A percentile compares a stretch with the other conserved stretches of the same genome.
phyloP scores from a whole-genome alignment of 2,329 filamentous ascomycete genomes.

The Trichoderma hamatum region DNA sequence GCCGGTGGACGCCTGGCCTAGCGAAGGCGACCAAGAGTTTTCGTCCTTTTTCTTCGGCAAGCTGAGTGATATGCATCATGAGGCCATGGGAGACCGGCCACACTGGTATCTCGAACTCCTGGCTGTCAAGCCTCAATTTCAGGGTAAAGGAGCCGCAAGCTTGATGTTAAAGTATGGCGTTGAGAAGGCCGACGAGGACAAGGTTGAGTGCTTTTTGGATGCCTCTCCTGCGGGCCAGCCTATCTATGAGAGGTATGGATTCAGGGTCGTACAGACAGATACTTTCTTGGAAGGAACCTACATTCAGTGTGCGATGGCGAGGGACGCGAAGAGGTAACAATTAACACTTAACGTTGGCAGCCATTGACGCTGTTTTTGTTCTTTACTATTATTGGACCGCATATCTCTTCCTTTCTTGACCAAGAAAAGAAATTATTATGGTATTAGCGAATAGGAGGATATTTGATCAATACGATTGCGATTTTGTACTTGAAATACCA shows the following conservation, averaged over 20 bases:
- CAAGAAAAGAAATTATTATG: neutral
- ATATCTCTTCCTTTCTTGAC: neutral
- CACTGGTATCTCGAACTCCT: conserved; percentile 24
- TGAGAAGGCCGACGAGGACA: conserved; percentile 14
- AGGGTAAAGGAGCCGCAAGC: conserved; percentile 21
- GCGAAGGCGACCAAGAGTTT: conserved; percentile 20
- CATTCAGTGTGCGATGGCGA: conserved; percentile 13
- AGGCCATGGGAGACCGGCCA: conserved; percentile 13
- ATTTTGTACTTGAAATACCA: neutral
- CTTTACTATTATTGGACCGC: neutral
- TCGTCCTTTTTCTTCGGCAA: conserved; percentile 14
- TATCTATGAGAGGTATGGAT: conserved; percentile 23
- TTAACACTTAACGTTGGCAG: neutral
- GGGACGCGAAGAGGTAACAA: neutral
- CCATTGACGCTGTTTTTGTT: neutral
- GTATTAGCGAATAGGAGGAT: neutral
- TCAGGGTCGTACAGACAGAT: conserved; percentile 8
- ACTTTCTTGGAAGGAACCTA: neutral
- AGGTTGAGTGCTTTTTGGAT: conserved; percentile 23
- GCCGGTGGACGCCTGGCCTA: conserved; percentile 5
- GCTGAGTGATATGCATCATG: conserved; percentile 17
- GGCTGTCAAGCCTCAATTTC: conserved; percentile 9
- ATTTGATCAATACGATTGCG: neutral
- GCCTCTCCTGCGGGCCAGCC: conserved; percentile 10
- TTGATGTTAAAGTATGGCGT: conserved; percentile 18